A percentile compares a stretch with the other conserved stretches of the same genome.
Evolutionary conservation across 306 rosid species (phyloP).

Genomic region (Inga laurina): DNA sequence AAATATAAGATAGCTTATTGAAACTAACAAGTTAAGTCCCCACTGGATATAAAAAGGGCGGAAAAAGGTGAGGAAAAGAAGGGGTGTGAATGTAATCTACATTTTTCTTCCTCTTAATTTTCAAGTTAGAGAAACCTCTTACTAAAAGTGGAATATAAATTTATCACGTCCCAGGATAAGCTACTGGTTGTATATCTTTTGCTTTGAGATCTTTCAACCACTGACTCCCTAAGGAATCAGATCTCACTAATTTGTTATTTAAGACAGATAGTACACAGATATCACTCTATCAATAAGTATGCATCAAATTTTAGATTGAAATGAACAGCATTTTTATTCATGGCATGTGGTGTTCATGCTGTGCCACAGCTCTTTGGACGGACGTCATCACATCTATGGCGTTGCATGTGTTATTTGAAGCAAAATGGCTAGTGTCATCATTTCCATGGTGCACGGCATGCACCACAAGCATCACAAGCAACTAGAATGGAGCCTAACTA

Average conservation of each 20-base stretch:
- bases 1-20: background rate
- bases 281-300: background rate
- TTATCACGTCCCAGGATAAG: background rate
- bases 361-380: no score
- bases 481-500: background rate
- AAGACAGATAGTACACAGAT: background rate
- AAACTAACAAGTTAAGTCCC: background rate
- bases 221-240: slow-evolving; percentile 5
- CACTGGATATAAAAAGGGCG: slow-evolving; percentile 11
- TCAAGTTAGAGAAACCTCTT: background rate
- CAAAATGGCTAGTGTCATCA: background rate
- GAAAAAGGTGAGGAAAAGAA: background rate
- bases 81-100: background rate
- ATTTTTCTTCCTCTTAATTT: background rate
- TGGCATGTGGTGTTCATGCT: background rate
- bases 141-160: background rate
- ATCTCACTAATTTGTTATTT: background rate
- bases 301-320: background rate
- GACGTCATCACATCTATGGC: background rate
- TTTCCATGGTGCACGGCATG: background rate
- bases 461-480: background rate
- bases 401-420: background rate
- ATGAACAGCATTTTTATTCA: background rate
- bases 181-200: background rate
- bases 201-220: background rate